Base-by-base conservation (phyloP, 352 stramenopile genomes). In the Elongisporangium anandrum region DNA sequence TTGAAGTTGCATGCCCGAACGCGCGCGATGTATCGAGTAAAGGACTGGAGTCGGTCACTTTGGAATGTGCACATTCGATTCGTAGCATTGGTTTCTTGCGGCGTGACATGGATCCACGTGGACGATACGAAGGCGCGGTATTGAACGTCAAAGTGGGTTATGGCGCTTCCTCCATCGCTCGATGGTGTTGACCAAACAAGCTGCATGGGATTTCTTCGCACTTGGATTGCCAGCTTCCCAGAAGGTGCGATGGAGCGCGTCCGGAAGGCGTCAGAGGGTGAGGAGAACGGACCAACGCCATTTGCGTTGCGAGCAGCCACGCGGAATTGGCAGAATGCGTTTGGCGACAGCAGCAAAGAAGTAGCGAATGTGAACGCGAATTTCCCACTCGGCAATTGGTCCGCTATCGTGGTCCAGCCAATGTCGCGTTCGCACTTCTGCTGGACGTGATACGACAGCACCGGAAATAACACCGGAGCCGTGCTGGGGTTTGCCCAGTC, bases 231-330 rank as follows among this genome's bases (percentile, higher is more conserved):
- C 16, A 39, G 56, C n/a, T 66, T 72, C 9, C 60, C 19, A 0
- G 52, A 57, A 39, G 81, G 78, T n/a, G 57, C 38, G 3, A 61
- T 61, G 19, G 60, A 56, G 1, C 54, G 53, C 12, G 70, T 85
- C 7, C 56, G 67, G n/a, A 79, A 78, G 4, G 22, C 19, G 5
- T 45, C n/a, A 2, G 81, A 90, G 16, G 63, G 13, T 0, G 50
- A 13, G 26, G 78, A 84, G 63, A 87, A 90, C 0, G 78, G 74
- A 2, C 81, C 81, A 21, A 71, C 39, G 10, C 78, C 78, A 48
- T 88, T 90, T 0, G 50, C 73, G 50, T 77, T 88, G 4, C 56
- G 64, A 1, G 78, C 81, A 26, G 72, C 59, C 24, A 87, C 77
- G 39, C 81, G 78, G 54, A 88, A 90, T 3, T 61, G 39, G 24